phyloP scores from a whole-genome alignment of 1,284 basidiomycete species.

The Somion occarium region DNA sequence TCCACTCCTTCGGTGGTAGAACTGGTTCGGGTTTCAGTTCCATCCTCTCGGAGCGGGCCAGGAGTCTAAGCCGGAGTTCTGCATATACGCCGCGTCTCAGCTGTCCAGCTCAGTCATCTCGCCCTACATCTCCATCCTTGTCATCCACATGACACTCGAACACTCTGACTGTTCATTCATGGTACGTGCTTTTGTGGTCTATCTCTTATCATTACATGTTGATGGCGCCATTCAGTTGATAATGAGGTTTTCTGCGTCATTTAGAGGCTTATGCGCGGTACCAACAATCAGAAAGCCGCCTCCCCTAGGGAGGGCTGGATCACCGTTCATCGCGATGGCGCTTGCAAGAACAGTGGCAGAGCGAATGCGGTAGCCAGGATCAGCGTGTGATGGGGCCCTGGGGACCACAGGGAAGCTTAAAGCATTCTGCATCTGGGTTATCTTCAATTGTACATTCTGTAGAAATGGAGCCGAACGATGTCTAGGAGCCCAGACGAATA shows the following conservation, averaged over 20 bases:
- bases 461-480: slow-evolving; percentile 78
- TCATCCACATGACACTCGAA: slow-evolving; percentile 98
- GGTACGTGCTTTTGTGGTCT: slow-evolving; percentile 36
- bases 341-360: slow-evolving; percentile 74
- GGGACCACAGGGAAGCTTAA: slow-evolving; percentile 50
- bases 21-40: slow-evolving; percentile 99
- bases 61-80: slow-evolving; percentile 99
- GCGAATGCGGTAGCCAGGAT: slow-evolving; percentile 57
- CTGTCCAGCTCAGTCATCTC: slow-evolving; percentile 97
- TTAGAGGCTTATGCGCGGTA: too few species aligned
- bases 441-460: slow-evolving; percentile 4
- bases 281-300: too few species aligned
- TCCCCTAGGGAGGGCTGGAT: too few species aligned
- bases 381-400: slow-evolving; percentile 72
- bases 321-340: slow-evolving; percentile 77
- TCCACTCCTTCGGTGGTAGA: slow-evolving; percentile 99
- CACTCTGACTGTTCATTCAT: slow-evolving; percentile 99
- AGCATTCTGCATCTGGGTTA: neutral
- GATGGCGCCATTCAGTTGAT: slow-evolving; percentile 24
- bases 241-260: slow-evolving; percentile 1
- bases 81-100: slow-evolving; percentile 94
- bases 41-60: slow-evolving; percentile 97
- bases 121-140: slow-evolving; percentile 98
- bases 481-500: slow-evolving; percentile 84
- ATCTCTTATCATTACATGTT: neutral